Base-by-base conservation (phyloP, 1,284 basidiomycete species). In the Phellopilus nigrolimitatus region DNA sequence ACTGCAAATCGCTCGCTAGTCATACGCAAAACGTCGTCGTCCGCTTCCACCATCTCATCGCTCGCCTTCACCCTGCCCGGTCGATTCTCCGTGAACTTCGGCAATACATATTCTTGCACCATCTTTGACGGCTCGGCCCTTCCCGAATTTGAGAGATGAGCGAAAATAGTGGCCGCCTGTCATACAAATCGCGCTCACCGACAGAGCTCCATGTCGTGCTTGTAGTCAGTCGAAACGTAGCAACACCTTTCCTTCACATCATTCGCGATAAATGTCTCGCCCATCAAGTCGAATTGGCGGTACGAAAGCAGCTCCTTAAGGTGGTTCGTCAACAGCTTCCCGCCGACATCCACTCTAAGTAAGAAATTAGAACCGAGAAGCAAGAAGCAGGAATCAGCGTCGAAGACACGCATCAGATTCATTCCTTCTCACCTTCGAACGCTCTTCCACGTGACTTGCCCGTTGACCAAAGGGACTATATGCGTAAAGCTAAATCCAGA, bases 231-330 rank as follows among this genome's bases (percentile, higher is more conserved):
- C n/a, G 87, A 83, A 47, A 97, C 87, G 66, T 88, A 97, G 66
- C 90, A 91, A 64, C 90, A 94, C 10, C 76, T 69, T 64, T 91
- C 91, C 65, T 95, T 94, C 60, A 94, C 86, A 57, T 89, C 79
- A 68, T 94, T 93, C 69, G 97, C 87, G 61, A 97, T 86, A 67
- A 88, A 82, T 0, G 91, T 93, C 69, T 97, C 89, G 64, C 97
- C 93, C 82, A 94, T 93, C 89, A 97, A 92, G 67, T 97, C 93
- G 88, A 91, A 95, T 63, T 98, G 95, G 27, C 92, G 83, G 67
- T 91, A 97, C 9, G 92, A 95, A 9, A 95, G 81, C 44, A 94
- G 76, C 64, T 95, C 91, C 63, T 97, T 97, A 30, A 98, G 76
- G 48, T 95, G 88, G 68, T 97, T 97, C 22, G 95, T 97, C 51